Base-by-base conservation (phyloP, 1,284 basidiomycete genomes). In the Ganoderma sinense region DNA sequence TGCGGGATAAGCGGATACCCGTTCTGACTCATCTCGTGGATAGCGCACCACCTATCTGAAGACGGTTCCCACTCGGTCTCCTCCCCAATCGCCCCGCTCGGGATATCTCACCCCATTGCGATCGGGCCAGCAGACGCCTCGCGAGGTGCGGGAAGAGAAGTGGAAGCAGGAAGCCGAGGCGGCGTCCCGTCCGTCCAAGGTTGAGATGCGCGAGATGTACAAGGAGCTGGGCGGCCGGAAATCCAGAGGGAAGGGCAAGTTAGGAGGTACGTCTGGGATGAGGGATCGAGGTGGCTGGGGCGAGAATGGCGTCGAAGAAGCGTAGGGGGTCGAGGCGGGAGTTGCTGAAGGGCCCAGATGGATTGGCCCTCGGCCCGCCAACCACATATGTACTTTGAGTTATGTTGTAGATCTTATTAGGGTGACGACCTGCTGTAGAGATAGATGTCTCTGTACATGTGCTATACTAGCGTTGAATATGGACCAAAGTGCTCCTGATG, bases 221-320 rank as follows among this genome's bases (percentile, higher is more conserved):
- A 97, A 97, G 83, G 93, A 95, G 66, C 82, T 97, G 10, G 92
- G 92, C 23, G 95, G 95, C 13, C 87, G 95, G 72, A 97, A 97
- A 82, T 84, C 89, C 11, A 82, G 82, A 71, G 73, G 75, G 6
- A 94, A 91, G 80, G 85, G 82, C 61, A 95, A 94, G 78, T 80
- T 93, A 26, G 91, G 89, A 8, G 85, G 86, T 58, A 78, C 83
- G 4, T 86, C 85, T n/a, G 84, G 84, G 1, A 90, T 86, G 77
- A 90, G 91, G 26, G 92, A 92, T 61, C 73, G 71, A 26, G 78
- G 78, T 13, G 78, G 78, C 10, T 78, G 76, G 77, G 74, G 71
- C 18, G 76, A 77, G 33, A 26, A 33, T 23, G 73, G 53, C 11
- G 68, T 56, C n/a, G 73, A 73, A 26, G 73, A 74, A 16, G 26